Conservation (phyloP, 2,329 filamentous ascomycete genomes). For the Sporothrix brunneoviolacea region DNA sequence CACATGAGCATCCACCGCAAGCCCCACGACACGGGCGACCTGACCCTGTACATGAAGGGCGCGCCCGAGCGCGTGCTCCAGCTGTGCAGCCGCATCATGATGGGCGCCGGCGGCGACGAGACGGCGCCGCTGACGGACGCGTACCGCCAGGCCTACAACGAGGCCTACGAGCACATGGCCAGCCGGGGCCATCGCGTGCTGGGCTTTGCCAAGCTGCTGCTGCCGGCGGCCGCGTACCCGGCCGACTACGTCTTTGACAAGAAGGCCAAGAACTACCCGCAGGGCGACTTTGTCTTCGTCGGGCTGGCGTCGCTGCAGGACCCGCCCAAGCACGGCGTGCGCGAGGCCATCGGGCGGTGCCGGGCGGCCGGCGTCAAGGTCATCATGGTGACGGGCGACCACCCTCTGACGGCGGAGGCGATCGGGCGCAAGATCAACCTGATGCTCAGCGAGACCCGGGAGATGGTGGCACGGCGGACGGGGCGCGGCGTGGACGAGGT, state of each 20-base stretch:
- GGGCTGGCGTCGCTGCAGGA: constrained; percentile 62
- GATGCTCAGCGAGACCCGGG: constrained; percentile 13
- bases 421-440: constrained; percentile 49
- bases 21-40: constrained; percentile 23
- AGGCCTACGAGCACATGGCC: too few species aligned
- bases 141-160: too few species aligned
- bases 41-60: constrained; percentile 42
- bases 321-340: too few species aligned
- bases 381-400: constrained; percentile 59
- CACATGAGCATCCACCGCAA: constrained; percentile 55
- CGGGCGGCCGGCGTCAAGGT: constrained; percentile 51
- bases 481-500: constrained; percentile 17
- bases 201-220: constrained; percentile 52
- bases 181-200: too few species aligned
- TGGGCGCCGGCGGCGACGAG: too few species aligned
- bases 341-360: too few species aligned
- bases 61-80: too few species aligned
- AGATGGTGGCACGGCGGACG: constrained; percentile 11
- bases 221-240: constrained; percentile 40
- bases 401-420: constrained; percentile 51
- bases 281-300: constrained; percentile 52
- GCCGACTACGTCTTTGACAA: constrained; percentile 28
- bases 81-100: too few species aligned
- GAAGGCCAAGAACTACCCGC: constrained; percentile 37
- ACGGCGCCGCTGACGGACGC: too few species aligned